Percentiles rank a stretch among this genome's conserved stretches.
phyloP scores from a whole-genome alignment of 768 basidiomycete genomes.

The Leccinum pellstonianum region DNA sequence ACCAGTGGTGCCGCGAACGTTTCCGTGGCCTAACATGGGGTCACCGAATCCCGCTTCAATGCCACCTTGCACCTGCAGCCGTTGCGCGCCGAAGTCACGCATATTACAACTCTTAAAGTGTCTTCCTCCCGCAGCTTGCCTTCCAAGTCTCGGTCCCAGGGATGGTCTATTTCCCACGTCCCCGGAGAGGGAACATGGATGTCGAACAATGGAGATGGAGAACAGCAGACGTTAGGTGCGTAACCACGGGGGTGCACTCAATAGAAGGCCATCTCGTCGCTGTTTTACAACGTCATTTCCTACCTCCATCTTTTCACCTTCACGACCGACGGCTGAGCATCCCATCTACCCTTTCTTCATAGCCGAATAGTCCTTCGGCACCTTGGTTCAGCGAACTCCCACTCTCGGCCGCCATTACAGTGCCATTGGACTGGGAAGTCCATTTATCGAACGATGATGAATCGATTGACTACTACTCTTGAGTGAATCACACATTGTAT shows the following conservation, averaged over 20 bases:
- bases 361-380: constrained; percentile 1
- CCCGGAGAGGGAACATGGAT: not conserved
- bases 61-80: not conserved
- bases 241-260: constrained; percentile 6
- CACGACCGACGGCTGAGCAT: constrained; percentile 4
- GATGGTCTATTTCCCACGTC: not conserved
- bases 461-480: constrained; percentile 75
- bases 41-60: constrained; percentile 2
- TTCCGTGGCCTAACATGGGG: constrained; percentile 1
- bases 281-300: constrained; percentile 11
- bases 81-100: not conserved
- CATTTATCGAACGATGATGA: constrained; percentile 96
- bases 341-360: constrained; percentile 5
- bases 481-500: constrained; percentile 83
- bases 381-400: constrained; percentile 5
- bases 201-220: not conserved
- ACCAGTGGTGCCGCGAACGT: constrained; percentile 7
- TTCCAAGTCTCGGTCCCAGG: not conserved
- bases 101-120: not conserved
- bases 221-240: not conserved
- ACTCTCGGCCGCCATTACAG: constrained; percentile 9
- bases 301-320: constrained; percentile 3
- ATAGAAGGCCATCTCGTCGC: constrained; percentile 21
- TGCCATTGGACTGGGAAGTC: constrained; percentile 61
- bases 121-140: constrained; percentile 1